Evolutionary conservation across 192 early-diverging fungal species (phyloP).

Genomic region (Backusella australiensis): DNA sequence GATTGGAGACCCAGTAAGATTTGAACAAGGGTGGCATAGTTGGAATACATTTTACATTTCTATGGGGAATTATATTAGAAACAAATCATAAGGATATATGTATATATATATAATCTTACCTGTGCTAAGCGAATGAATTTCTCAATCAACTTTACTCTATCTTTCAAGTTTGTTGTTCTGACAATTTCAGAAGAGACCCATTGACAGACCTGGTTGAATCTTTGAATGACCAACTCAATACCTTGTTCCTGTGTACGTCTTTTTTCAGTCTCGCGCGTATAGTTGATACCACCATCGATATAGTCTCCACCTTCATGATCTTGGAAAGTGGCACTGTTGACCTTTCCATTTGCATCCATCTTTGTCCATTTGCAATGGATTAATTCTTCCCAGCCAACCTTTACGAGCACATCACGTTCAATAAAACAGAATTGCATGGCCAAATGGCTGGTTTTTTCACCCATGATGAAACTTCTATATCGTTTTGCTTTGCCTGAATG

Average conservation of each 20-base stretch:
- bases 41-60: constrained; percentile 60
- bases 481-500: not conserved
- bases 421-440: constrained; percentile 60
- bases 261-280: constrained; percentile 15
- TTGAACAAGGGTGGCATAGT: constrained; percentile 63
- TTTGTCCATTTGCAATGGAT: constrained; percentile 54
- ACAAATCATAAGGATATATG: not conserved
- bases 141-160: constrained; percentile 53
- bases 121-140: constrained; percentile 64
- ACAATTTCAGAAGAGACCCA: constrained; percentile 63
- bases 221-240: constrained; percentile 33
- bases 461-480: constrained; percentile 31
- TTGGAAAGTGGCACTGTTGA: not conserved
- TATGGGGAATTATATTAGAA: not conserved
- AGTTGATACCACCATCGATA: constrained; percentile 5
- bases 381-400: constrained; percentile 57
- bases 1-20: constrained; percentile 58
- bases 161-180: constrained; percentile 37
- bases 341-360: constrained; percentile 28
- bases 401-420: constrained; percentile 46
- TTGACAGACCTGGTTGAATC: constrained; percentile 44
- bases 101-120: constrained; percentile 19
- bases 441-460: constrained; percentile 44
- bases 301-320: constrained; percentile 4
- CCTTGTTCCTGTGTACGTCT: constrained; percentile 20